These are phyloP conservation scores for Aspergillus fumigatiaffinis DNA, from an alignment of 2,329 filamentous ascomycete genomes.

Conservation along the genomic window DNA sequence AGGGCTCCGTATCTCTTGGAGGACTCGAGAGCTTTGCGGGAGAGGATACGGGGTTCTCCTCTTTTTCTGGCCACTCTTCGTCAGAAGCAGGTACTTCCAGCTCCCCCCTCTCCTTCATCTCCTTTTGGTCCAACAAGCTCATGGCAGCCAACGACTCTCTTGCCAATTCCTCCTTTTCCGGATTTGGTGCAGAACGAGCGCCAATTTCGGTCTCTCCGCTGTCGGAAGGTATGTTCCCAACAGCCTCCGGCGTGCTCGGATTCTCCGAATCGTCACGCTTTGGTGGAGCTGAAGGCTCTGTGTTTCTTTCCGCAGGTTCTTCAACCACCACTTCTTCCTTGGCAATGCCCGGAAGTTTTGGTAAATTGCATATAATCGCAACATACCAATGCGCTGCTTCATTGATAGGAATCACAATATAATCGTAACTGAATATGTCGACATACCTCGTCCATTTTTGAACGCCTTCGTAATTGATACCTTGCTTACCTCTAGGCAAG, in stretches of 20 bases:
- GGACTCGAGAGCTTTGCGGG: constrained; percentile 14
- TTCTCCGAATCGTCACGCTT: constrained; percentile 23
- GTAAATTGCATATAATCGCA: constrained; percentile 88
- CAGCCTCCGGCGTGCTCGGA: constrained; percentile 24
- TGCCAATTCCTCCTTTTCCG: constrained; percentile 21
- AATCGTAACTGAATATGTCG: constrained; percentile 81
- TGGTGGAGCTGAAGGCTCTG: constrained; percentile 9
- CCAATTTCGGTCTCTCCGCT: not conserved
- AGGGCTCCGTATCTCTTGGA: constrained; percentile 6
- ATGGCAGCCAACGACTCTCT: constrained; percentile 27
- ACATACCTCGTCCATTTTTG: constrained; percentile 82
- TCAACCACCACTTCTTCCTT: constrained; percentile 5
- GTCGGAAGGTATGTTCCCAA: not conserved
- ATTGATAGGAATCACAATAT: constrained; percentile 88
- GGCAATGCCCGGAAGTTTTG: constrained; percentile 49
- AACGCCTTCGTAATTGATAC: constrained; percentile 80
- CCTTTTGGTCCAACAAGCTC: constrained; percentile 22
- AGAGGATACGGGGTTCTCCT: constrained; percentile 21
- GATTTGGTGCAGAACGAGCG: constrained; percentile 1
- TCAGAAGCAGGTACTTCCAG: constrained; percentile 8
- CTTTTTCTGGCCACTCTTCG: constrained; percentile 29
- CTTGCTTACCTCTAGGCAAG: constrained; percentile 46
- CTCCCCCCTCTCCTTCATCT: not conserved
- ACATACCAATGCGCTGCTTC: constrained; percentile 88
- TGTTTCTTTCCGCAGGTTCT: constrained; percentile 2